Percentiles rank a stretch among this genome's conserved stretches.
phyloP scores from a whole-genome alignment of 1,284 basidiomycete species.

The Ceratobasidium papillatum region DNA sequence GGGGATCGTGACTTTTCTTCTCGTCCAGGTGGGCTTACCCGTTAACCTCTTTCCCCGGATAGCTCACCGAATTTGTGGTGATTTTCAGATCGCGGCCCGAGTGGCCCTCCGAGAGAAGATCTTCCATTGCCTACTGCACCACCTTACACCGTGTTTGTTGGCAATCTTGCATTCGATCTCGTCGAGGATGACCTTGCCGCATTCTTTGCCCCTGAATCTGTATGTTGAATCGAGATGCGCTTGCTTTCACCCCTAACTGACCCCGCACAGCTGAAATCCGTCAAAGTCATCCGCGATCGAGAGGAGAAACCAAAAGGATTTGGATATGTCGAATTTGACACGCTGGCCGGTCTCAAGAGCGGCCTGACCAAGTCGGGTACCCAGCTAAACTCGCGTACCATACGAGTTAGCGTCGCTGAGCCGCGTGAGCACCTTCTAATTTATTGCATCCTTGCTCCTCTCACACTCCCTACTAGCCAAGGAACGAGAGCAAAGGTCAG shows the following conservation, averaged over 20 bases:
- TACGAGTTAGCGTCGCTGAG: constrained; percentile 95
- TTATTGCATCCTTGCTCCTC: constrained; percentile 19
- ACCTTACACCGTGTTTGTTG: constrained; percentile 95
- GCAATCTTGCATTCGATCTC: constrained; percentile 94
- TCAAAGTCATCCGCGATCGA: constrained; percentile 92
- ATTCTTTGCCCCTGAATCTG: constrained; percentile 77
- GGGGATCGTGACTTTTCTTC: constrained; percentile 42
- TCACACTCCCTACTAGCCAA: constrained; percentile 63
- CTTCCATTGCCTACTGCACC: constrained; percentile 93
- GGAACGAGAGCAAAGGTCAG: constrained; percentile 58
- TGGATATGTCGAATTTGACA: constrained; percentile 94
- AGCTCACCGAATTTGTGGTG: constrained; percentile 39
- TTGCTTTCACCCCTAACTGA: constrained; percentile 25
- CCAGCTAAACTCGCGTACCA: constrained; percentile 76
- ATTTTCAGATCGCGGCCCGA: constrained; percentile 47
- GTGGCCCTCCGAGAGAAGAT: constrained; percentile 77
- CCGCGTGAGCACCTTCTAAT: constrained; percentile 70
- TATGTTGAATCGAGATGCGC: constrained; percentile 51
- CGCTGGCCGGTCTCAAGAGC: constrained; percentile 83
- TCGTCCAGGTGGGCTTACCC: constrained; percentile 15
- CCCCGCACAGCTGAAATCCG: constrained; percentile 70
- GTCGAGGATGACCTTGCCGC: constrained; percentile 82
- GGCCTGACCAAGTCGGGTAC: constrained; percentile 72
- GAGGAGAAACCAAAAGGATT: constrained; percentile 93
- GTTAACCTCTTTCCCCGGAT: background rate